Evolutionary conservation across 768 basidiomycete species (phyloP), one percentile per base, ranked within the genome.

Genomic region (Agrocybe praecox): DNA sequence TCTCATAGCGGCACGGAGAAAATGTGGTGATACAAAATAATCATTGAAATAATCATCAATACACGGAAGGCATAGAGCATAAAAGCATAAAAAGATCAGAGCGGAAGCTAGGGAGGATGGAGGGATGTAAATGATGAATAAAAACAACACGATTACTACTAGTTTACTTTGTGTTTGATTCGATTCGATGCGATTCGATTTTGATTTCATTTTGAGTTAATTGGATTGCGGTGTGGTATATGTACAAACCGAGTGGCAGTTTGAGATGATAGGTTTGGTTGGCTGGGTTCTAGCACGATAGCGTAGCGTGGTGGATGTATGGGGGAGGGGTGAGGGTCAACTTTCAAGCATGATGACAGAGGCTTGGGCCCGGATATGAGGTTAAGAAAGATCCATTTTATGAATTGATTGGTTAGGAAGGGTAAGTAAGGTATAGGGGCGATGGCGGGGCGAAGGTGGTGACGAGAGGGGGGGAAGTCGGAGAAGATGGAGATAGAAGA

Each of bases 41-140:
- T 49, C 36, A 40, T 40, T 40, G 6, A 12, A 33, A 49, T 49
- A 33, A 32, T 49, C 49, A 49, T 49, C 49, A 49, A 49, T 49
- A 49, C 49, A 49, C 29, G 33, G 33, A 29, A 36, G 12, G 21
- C 18, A 29, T 40, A 40, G 12, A 40, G 36, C 36, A 40, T 40
- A 40, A 40, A 40, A 40, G 36, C 36, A 40, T 40, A 40, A 40
- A n/a, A 40, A 12, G 14, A n/a, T 14, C 5, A n/a, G 36, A 15
- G 36, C 36, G 12, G 5, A 40, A 40, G 14, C 36, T 40, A 40
- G 36, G 14, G 33, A 34, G 33, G 15, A 15, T 15, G 33, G 33
- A 34, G 7, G 36, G 12, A 40, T 40, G 36, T 40, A 40, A 40
- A 14, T 40, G 36, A 40, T 40, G 36, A 40, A 40, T 40, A 40